Percentiles rank a stretch among this genome's conserved stretches.
phyloP scores from a whole-genome alignment of 179 eudicot species.

The Spinacia oleracea region DNA sequence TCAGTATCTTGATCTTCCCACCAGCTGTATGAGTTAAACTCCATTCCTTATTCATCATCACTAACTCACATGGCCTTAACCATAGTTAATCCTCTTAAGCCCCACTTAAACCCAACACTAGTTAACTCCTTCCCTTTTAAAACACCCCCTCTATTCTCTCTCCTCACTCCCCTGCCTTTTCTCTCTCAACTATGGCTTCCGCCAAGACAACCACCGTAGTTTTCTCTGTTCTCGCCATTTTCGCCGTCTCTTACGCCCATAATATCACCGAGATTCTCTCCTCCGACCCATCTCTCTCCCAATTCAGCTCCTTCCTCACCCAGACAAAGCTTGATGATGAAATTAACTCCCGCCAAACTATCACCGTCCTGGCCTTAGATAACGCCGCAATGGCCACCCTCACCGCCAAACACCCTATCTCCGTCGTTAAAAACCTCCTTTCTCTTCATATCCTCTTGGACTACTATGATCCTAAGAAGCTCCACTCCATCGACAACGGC shows the following conservation, averaged over 20 bases:
- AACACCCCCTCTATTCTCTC: not conserved
- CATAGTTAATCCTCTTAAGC: not conserved
- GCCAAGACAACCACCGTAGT: slow-evolving; percentile 12
- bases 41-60: too few species aligned
- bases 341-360: slow-evolving; percentile 69
- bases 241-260: slow-evolving; percentile 38
- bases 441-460: slow-evolving; percentile 76
- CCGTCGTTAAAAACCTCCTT: slow-evolving; percentile 55
- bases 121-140: slow-evolving; percentile 7
- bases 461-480: slow-evolving; percentile 67
- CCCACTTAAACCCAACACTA: slow-evolving; percentile 13
- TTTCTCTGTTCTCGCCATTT: slow-evolving; percentile 27
- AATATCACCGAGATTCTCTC: slow-evolving; percentile 74
- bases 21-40: too few species aligned
- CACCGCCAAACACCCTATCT: slow-evolving; percentile 48
- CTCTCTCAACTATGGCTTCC: slow-evolving; percentile 35
- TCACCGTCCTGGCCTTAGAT: slow-evolving; percentile 65
- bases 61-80: not conserved
- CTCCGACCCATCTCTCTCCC: slow-evolving; percentile 45
- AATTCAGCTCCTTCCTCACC: slow-evolving; percentile 54
- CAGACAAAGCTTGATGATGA: slow-evolving; percentile 77
- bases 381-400: slow-evolving; percentile 56
- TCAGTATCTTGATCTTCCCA: too few species aligned
- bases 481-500: slow-evolving; percentile 67
- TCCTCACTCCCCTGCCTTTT: not conserved